These are phyloP conservation scores for Cyclocybe aegerita DNA, from an alignment of 768 basidiomycete species.

Conservation along the genomic window DNA sequence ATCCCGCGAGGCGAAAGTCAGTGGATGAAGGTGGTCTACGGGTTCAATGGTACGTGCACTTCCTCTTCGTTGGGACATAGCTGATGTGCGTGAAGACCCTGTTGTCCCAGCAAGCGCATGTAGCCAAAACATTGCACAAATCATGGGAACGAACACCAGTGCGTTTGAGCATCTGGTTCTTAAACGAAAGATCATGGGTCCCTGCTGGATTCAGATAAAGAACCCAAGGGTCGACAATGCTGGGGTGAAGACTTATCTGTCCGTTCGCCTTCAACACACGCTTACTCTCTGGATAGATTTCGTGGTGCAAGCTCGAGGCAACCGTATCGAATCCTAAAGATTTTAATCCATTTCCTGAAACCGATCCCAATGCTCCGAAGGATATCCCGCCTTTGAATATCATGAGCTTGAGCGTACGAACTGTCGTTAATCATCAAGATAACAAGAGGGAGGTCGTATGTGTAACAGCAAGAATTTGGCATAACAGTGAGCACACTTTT, in stretches of 20 bases:
- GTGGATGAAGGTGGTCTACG: slow-evolving; percentile 94
- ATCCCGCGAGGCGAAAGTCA: slow-evolving; percentile 76
- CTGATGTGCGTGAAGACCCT: slow-evolving; percentile 48
- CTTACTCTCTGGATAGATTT: slow-evolving; percentile 52
- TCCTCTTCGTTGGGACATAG: neutral
- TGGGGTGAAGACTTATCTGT: slow-evolving; percentile 53
- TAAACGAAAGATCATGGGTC: slow-evolving; percentile 98
- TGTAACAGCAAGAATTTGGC: slow-evolving; percentile 82
- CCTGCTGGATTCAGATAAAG: slow-evolving; percentile 92
- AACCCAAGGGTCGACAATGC: slow-evolving; percentile 72
- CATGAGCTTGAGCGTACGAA: slow-evolving; percentile 84
- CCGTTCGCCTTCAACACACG: neutral
- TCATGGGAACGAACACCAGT: slow-evolving; percentile 90
- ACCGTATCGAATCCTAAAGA: slow-evolving; percentile 84
- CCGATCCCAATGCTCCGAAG: slow-evolving; percentile 65
- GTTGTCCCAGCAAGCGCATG: slow-evolving; percentile 69
- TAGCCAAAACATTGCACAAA: slow-evolving; percentile 81
- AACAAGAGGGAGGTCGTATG: slow-evolving; percentile 96
- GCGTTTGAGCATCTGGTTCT: slow-evolving; percentile 92
- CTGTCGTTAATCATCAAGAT: slow-evolving; percentile 90
- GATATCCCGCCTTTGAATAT: slow-evolving; percentile 89
- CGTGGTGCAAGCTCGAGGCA: slow-evolving; percentile 96
- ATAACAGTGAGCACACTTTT: slow-evolving; percentile 39
- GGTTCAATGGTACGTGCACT: slow-evolving; percentile 68
- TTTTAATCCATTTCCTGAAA: slow-evolving; percentile 79